Percentiles rank a stretch among this genome's conserved stretches.
Evolutionary conservation across 495 filamentous ascomycete species (phyloP).

Genomic region (Aspergillus panamensis): DNA sequence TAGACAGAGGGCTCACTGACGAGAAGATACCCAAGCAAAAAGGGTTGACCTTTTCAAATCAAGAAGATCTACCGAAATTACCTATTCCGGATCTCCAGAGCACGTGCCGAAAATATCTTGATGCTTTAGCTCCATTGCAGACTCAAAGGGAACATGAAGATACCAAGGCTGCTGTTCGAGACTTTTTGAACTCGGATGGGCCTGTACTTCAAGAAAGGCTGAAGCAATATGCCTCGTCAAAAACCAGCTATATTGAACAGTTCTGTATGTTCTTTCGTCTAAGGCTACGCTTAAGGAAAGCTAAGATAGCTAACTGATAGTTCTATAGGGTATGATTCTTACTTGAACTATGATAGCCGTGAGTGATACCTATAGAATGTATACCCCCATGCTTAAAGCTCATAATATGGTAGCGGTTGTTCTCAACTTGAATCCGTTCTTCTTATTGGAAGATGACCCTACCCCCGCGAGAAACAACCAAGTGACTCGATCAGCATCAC

Average conservation of each 20-base stretch:
- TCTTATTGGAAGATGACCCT: slow-evolving; percentile 94
- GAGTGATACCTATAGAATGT: slow-evolving; percentile 22
- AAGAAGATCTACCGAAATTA: slow-evolving; percentile 85
- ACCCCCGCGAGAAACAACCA: slow-evolving; percentile 95
- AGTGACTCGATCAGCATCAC: slow-evolving; percentile 88
- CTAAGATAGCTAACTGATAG: slow-evolving; percentile 10
- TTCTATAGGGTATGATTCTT: slow-evolving; percentile 90
- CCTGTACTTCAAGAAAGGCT: slow-evolving; percentile 82
- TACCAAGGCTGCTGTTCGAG: slow-evolving; percentile 72
- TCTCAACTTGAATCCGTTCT: slow-evolving; percentile 96
- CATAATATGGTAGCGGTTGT: slow-evolving; percentile 65
- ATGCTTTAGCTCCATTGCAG: slow-evolving; percentile 80
- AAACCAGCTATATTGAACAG: slow-evolving; percentile 97
- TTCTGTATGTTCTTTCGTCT: slow-evolving; percentile 68
- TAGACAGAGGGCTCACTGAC: slow-evolving; percentile 8
- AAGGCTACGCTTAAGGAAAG: not conserved
- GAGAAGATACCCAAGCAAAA: slow-evolving; percentile 31
- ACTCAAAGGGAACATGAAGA: slow-evolving; percentile 76
- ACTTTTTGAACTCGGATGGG: slow-evolving; percentile 83
- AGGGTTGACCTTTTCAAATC: slow-evolving; percentile 77
- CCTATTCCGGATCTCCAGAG: slow-evolving; percentile 89
- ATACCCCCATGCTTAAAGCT: not conserved
- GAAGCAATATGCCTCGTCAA: slow-evolving; percentile 88
- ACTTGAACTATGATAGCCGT: slow-evolving; percentile 94
- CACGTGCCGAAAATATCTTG: slow-evolving; percentile 76